Percentiles rank a stretch among this genome's conserved stretches.
Conservation (phyloP, 1,284 basidiomycete species). For the Naganishia liquefaciens region DNA sequence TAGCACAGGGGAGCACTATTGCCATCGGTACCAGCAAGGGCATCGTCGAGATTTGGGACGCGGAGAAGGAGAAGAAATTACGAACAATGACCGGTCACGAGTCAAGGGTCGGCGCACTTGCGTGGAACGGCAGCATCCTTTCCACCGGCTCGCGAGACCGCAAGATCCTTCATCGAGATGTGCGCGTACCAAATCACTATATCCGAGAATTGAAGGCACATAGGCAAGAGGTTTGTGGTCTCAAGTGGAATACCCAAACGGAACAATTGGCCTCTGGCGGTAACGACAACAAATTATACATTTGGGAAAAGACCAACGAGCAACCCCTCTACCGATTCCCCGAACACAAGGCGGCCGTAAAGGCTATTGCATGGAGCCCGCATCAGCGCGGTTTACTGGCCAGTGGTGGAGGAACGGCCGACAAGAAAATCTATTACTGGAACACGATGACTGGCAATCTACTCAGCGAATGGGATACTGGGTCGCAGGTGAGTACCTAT, state of each 20-base stretch:
- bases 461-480: slow-evolving; percentile 84
- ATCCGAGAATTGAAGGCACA: slow-evolving; percentile 72
- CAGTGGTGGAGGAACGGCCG: slow-evolving; percentile 95
- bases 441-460: slow-evolving; percentile 84
- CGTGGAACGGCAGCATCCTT: slow-evolving; percentile 88
- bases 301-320: slow-evolving; percentile 75
- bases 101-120: slow-evolving; percentile 86
- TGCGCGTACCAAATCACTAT: slow-evolving; percentile 69
- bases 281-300: slow-evolving; percentile 97
- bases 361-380: slow-evolving; percentile 97
- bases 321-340: slow-evolving; percentile 89
- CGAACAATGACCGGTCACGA: slow-evolving; percentile 82
- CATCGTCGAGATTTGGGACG: slow-evolving; percentile 90
- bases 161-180: slow-evolving; percentile 87
- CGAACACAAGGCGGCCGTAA: slow-evolving; percentile 94
- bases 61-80: slow-evolving; percentile 70
- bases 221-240: slow-evolving; percentile 92
- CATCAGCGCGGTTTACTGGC: slow-evolving; percentile 89
- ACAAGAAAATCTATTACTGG: slow-evolving; percentile 97
- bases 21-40: slow-evolving; percentile 90
- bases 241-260: slow-evolving; percentile 79
- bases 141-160: slow-evolving; percentile 91
- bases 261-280: slow-evolving; percentile 89
- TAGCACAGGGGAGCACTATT: slow-evolving; percentile 71
- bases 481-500: slow-evolving; percentile 71